Percentiles rank a stretch among this genome's conserved stretches.
phyloP scores from a whole-genome alignment of 768 basidiomycete genomes.

The Russula vinacea region DNA sequence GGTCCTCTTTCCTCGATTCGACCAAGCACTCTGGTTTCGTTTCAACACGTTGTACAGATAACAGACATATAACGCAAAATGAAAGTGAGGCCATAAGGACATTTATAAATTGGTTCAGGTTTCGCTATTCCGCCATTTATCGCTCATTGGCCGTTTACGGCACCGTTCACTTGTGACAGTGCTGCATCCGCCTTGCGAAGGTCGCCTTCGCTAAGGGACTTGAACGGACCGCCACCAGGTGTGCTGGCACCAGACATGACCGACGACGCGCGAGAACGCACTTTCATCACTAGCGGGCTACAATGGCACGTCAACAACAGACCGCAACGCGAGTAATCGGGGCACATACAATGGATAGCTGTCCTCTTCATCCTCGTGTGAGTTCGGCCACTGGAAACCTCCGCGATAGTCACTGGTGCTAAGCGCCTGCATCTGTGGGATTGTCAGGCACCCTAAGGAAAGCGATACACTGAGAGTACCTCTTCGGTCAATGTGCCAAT shows the following conservation, averaged over 20 bases:
- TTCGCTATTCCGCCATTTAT: constrained; percentile 2
- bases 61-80: constrained; percentile 25
- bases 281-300: constrained; percentile 88
- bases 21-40: constrained; percentile 3
- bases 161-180: constrained; percentile 55
- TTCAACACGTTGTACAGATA: constrained; percentile 24
- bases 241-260: constrained; percentile 76
- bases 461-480: constrained; percentile 40
- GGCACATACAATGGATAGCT: constrained; percentile 78
- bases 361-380: constrained; percentile 82
- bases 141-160: constrained; percentile 18
- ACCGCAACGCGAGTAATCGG: constrained; percentile 22
- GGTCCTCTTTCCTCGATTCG: neutral
- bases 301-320: constrained; percentile 17
- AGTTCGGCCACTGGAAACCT: constrained; percentile 51
- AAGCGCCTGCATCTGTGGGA: constrained; percentile 74
- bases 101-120: constrained; percentile 19
- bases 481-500: constrained; percentile 87
- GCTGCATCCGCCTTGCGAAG: constrained; percentile 85
- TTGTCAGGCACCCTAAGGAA: neutral
- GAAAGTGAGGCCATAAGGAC: constrained; percentile 13
- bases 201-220: constrained; percentile 84
- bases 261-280: constrained; percentile 77
- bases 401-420: constrained; percentile 84
- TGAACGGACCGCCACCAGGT: constrained; percentile 76